Percentiles rank a stretch among this genome's conserved stretches.
Evolutionary conservation across 2,329 filamentous ascomycete genomes (phyloP).

Genomic region (Pezicula radicicola): DNA sequence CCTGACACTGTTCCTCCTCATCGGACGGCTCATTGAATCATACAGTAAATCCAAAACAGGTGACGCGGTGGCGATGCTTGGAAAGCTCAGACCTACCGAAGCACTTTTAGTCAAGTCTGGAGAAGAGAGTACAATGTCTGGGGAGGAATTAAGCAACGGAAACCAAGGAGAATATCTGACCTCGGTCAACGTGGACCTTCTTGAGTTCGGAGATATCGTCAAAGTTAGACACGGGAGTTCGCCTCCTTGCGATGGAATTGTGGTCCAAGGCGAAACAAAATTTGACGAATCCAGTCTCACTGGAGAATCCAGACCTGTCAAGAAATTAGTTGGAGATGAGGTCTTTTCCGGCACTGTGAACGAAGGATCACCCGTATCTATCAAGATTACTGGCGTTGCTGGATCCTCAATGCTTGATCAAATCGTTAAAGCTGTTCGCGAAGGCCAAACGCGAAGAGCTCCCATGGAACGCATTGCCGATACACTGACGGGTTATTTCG

Average conservation of each 20-base stretch:
- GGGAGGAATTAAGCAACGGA: not conserved
- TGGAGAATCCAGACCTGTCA: slow-evolving; percentile 67
- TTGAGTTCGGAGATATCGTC: slow-evolving; percentile 72
- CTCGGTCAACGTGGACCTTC: slow-evolving; percentile 45
- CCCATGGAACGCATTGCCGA: slow-evolving; percentile 76
- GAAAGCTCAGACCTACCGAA: slow-evolving; percentile 73
- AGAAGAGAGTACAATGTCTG: slow-evolving; percentile 1
- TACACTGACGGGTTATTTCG: slow-evolving; percentile 71
- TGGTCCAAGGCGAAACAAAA: slow-evolving; percentile 59
- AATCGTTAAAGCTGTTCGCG: slow-evolving; percentile 73
- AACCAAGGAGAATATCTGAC: slow-evolving; percentile 8
- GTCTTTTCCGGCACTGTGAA: slow-evolving; percentile 76
- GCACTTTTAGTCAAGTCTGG: slow-evolving; percentile 58
- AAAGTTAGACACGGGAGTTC: slow-evolving; percentile 76
- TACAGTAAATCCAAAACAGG: slow-evolving; percentile 91
- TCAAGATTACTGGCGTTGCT: slow-evolving; percentile 60
- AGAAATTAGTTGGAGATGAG: slow-evolving; percentile 58
- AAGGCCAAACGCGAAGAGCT: slow-evolving; percentile 73
- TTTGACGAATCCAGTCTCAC: slow-evolving; percentile 94
- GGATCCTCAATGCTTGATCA: slow-evolving; percentile 77
- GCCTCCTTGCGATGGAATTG: slow-evolving; percentile 76
- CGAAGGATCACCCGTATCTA: slow-evolving; percentile 58
- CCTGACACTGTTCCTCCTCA: slow-evolving; percentile 80
- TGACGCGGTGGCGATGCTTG: slow-evolving; percentile 77
- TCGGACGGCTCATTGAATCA: slow-evolving; percentile 73